Base-by-base conservation (phyloP, 139 green algal genomes). In the Chlamydomonas applanata region DNA sequence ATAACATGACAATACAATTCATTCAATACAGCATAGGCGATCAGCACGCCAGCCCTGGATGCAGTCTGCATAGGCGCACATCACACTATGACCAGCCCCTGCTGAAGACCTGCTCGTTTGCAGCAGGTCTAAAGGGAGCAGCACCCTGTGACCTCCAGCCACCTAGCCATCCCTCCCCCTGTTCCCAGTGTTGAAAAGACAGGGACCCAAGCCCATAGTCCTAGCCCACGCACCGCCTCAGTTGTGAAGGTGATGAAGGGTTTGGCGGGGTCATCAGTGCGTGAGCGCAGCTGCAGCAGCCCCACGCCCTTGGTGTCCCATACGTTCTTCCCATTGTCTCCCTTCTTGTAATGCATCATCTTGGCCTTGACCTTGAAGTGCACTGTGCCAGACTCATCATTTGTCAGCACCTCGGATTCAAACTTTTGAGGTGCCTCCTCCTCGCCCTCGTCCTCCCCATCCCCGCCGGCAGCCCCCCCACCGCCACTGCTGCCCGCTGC, bases 231-330 rank as follows among this genome's bases (percentile, higher is more conserved):
- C 24, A 71, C 40, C 60, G 72, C 72, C 33, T 77, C 72, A 17
- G 72, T 77, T 2, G 72, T 77, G 36, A 71, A 77, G 7, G 72
- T 77, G n/a, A 77, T 29, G 65, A 77, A 71, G 5, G 72, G 72
- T 27, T 77, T 77, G n/a, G 25, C 56, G 25, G 45, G 16, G 3
- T 25, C 56, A 56, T 68, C 70, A 16, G 66, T 76, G 36, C 34
- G 56, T 4, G 65, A 22, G n/a, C 72, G 57, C 60, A 77, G 44
- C 60, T 62, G 69, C 14, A 77, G 17, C 20, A 64, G 60, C 7
- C 72, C 72, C 25, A 77, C 60, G 7, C 72, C 72, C 29, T 71
- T 77, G 34, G 53, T 45, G 20, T 77, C 72, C 72, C 72, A 77
- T 56, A 2, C 68, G 59, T 49, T 49, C 59, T 71, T 71, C 40